Percentiles rank a stretch among this genome's conserved stretches.
Evolutionary conservation across 345 rosid genomes (phyloP).

Genomic region (Gossypioides kirkii): DNA sequence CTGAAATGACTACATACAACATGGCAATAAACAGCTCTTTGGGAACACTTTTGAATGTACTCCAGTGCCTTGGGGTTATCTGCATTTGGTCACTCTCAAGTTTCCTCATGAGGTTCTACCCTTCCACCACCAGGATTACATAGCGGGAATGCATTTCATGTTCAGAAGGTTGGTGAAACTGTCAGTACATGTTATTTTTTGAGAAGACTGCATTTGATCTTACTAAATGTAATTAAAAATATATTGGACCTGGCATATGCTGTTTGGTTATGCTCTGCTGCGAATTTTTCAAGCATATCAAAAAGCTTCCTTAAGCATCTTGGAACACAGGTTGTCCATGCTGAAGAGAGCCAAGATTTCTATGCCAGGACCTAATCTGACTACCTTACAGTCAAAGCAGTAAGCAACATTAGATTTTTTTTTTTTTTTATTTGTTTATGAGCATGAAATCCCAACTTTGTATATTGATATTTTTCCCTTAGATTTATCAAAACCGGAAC

Average conservation of each 20-base stretch:
- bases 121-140: slow-evolving; percentile 28
- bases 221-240: slow-evolving; percentile 8
- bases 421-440: background rate
- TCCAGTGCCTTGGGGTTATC: slow-evolving; percentile 80
- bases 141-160: slow-evolving; percentile 11
- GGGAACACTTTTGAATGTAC: slow-evolving; percentile 75
- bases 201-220: slow-evolving; percentile 10
- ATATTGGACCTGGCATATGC: background rate
- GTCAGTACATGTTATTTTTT: background rate
- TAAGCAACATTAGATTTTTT: background rate
- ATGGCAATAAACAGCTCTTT: slow-evolving; percentile 83
- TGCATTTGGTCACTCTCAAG: slow-evolving; percentile 96
- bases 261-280: slow-evolving; percentile 8
- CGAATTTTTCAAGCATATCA: background rate
- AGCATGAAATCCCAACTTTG: background rate
- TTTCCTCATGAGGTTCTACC: slow-evolving; percentile 73
- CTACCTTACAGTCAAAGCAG: slow-evolving; percentile 15
- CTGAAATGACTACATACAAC: slow-evolving; percentile 78
- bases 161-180: slow-evolving; percentile 6
- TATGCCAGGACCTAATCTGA: slow-evolving; percentile 11
- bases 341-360: slow-evolving; percentile 1
- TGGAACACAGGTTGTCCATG: slow-evolving; percentile 6
- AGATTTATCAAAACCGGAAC: background rate
- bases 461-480: slow-evolving; percentile 4
- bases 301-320: slow-evolving; percentile 18